phyloP scores from a whole-genome alignment of 169 alveolate species.

The Plasmodium vinckei region DNA sequence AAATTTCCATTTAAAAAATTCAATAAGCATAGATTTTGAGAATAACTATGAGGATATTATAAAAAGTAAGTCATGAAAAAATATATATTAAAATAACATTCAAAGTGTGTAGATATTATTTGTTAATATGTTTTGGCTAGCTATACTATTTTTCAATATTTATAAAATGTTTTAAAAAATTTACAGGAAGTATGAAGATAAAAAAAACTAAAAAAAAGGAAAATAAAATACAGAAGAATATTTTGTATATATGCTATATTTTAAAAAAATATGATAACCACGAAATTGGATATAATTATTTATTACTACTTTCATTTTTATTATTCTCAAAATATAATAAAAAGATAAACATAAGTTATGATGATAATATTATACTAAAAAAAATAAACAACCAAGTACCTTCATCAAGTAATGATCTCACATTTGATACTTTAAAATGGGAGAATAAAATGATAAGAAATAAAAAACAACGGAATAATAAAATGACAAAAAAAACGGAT shows the following conservation, averaged over 20 bases:
- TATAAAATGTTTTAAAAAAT: no score
- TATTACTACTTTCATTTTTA: conserved; percentile 26
- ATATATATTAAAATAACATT: no score
- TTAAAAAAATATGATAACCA: conserved; percentile 13
- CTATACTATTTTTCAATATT: no score
- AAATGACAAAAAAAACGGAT: background rate
- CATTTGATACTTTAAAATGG: conserved; percentile 4
- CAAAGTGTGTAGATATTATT: no score
- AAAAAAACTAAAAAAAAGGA: background rate
- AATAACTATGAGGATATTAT: conserved; percentile 12
- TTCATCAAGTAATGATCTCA: background rate
- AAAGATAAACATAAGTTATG: conserved; percentile 9
- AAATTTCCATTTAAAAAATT: conserved; percentile 28
- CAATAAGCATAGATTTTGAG: conserved; percentile 39
- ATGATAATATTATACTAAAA: conserved; percentile 53
- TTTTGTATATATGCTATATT: conserved; percentile 13
- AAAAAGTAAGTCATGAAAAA: conserved; percentile 9
- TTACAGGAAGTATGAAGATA: conserved; percentile 9
- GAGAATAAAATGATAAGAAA: background rate
- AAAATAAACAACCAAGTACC: background rate
- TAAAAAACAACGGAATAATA: background rate
- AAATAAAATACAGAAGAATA: background rate
- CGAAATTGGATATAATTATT: conserved; percentile 13
- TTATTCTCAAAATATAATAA: conserved; percentile 15
- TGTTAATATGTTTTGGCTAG: no score